These are phyloP conservation scores for Colletotrichum tropicale DNA, from an alignment of 2,329 filamentous ascomycete species.

Conservation along the genomic window DNA sequence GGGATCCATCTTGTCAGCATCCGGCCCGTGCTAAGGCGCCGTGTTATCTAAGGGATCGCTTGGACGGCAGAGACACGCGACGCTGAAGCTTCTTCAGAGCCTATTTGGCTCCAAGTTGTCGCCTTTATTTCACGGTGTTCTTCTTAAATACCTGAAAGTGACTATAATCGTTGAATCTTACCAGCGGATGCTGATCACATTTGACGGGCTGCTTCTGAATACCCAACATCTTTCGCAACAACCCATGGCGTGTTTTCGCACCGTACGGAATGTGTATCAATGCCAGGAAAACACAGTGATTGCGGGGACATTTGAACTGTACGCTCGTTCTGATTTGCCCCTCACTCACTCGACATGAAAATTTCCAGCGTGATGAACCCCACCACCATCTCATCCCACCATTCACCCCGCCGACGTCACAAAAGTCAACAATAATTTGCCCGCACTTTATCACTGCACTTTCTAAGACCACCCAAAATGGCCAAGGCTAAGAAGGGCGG, in stretches of 20 bases:
- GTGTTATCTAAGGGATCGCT: not conserved
- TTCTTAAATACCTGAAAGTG: not conserved
- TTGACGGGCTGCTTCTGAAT: not conserved
- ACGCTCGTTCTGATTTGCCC: slow-evolving; percentile 4
- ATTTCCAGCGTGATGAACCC: slow-evolving; percentile 14
- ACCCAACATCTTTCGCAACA: not conserved
- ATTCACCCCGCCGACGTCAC: slow-evolving; percentile 20
- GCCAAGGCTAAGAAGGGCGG: slow-evolving; percentile 57
- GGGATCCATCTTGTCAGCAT: not conserved
- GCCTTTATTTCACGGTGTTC: not conserved
- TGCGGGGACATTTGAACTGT: slow-evolving; percentile 2
- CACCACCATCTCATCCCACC: slow-evolving; percentile 14
- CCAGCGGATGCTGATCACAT: not conserved
- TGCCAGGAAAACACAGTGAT: not conserved
- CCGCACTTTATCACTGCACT: not conserved
- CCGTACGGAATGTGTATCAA: not conserved
- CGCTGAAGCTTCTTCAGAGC: not conserved
- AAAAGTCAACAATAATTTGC: not conserved
- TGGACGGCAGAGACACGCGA: slow-evolving; percentile 3
- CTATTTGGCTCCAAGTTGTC: not conserved
- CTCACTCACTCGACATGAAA: slow-evolving; percentile 7
- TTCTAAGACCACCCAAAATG: slow-evolving; percentile 33
- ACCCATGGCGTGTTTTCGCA: not conserved
- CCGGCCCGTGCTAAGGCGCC: not conserved
- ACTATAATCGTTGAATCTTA: not conserved